Conservation (phyloP, 495 filamentous ascomycete species). For the Daldinia vernicosa region DNA sequence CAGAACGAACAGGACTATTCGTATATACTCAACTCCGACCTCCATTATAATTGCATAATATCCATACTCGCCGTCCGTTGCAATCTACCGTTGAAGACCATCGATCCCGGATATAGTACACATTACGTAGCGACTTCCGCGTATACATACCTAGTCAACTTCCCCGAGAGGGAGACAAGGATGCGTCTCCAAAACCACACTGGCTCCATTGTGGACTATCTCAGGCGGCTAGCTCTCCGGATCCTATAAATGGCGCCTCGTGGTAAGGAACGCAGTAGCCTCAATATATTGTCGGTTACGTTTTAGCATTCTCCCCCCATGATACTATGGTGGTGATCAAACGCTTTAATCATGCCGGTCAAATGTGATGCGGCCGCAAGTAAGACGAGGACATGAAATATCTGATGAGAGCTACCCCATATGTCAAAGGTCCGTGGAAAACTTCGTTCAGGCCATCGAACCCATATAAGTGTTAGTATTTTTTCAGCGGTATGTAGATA, state of each 20-base stretch:
- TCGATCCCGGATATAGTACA: not conserved
- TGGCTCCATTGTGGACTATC: not conserved
- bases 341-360: conserved; percentile 65
- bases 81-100: not conserved
- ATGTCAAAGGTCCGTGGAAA: conserved; percentile 75
- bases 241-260: not conserved
- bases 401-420: conserved; percentile 80
- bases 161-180: not conserved
- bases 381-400: conserved; percentile 79
- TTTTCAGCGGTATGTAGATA: not conserved
- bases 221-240: not conserved
- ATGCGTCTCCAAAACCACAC: not conserved
- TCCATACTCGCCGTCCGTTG: not conserved
- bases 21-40: not conserved
- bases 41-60: not conserved
- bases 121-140: not conserved
- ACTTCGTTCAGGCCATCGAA: conserved; percentile 68
- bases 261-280: not conserved
- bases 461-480: conserved; percentile 43
- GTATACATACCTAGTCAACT: not conserved
- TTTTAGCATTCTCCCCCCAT: conserved; percentile 48
- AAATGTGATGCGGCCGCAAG: conserved; percentile 72
- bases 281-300: not conserved
- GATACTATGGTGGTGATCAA: conserved; percentile 57
- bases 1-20: not conserved